Evolutionary conservation across 352 stramenopile species (phyloP).

Genomic region (Pythium sukuiense): DNA sequence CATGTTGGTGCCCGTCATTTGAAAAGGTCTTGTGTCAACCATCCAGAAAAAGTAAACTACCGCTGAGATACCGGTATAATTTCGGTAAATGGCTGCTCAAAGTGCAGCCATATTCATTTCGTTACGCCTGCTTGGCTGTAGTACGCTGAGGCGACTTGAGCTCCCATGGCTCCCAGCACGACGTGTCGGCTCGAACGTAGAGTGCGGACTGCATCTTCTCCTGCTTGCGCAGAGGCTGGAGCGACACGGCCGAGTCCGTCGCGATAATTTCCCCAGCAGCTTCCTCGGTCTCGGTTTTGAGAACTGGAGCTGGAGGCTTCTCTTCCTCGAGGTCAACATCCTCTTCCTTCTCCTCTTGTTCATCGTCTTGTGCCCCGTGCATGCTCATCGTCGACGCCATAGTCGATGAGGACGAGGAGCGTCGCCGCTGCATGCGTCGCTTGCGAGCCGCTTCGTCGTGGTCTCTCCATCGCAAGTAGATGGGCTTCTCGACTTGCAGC

Average conservation of each 20-base stretch:
- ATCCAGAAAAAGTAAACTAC: conserved; percentile 16
- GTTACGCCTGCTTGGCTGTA: conserved; percentile 25
- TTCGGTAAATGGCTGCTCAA: conserved; percentile 6
- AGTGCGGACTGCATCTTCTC: background rate
- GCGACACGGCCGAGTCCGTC: conserved; percentile 11
- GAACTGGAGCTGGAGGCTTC: background rate
- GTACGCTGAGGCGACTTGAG: conserved; percentile 19
- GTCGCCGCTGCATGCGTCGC: conserved; percentile 24
- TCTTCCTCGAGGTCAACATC: conserved; percentile 21
- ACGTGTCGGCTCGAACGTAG: conserved; percentile 7
- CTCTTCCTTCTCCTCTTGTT: background rate
- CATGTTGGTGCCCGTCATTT: background rate
- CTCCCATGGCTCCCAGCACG: conserved; percentile 30
- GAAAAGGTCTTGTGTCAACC: conserved; percentile 15
- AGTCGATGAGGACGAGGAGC: conserved; percentile 8
- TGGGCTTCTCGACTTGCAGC: conserved; percentile 64
- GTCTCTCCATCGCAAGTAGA: conserved; percentile 48
- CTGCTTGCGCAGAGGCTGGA: conserved; percentile 21
- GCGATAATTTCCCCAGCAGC: conserved; percentile 10
- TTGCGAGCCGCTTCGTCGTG: conserved; percentile 21
- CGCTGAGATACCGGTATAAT: conserved; percentile 19
- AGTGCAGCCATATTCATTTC: conserved; percentile 24
- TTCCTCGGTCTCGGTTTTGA: background rate
- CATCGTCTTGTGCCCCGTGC: background rate
- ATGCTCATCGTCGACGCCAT: background rate